These are phyloP conservation scores for Ilex paraguariensis DNA, from an alignment of 305 asterid genomes.

Conservation along the genomic window DNA sequence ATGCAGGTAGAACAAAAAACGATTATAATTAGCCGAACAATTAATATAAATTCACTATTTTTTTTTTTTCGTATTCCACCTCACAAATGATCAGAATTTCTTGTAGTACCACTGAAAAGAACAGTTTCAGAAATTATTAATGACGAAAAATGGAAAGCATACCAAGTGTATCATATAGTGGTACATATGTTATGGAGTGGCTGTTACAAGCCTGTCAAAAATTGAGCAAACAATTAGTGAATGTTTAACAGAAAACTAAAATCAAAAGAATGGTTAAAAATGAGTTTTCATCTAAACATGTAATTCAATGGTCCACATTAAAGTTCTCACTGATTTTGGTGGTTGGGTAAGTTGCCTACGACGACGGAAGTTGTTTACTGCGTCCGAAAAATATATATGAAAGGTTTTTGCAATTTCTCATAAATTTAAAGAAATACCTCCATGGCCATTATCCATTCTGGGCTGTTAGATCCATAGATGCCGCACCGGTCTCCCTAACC, in stretches of 20 bases:
- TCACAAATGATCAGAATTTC: no score
- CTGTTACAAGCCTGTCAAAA: conserved; percentile 74
- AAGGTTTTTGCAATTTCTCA: neutral
- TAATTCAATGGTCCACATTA: no score
- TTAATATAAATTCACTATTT: no score
- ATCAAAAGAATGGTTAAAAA: no score
- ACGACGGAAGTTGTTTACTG: no score
- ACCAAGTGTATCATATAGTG: conserved; percentile 89
- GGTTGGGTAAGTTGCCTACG: no score
- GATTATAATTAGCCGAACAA: neutral
- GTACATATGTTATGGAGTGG: conserved; percentile 75
- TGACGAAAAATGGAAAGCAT: conserved; percentile 15
- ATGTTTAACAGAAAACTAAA: no score
- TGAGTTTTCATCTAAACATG: no score
- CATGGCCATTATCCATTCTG: conserved; percentile 93
- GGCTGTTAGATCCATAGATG: conserved; percentile 79
- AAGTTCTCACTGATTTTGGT: no score
- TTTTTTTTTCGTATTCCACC: no score
- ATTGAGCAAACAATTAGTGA: conserved; percentile 8
- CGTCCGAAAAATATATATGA: no score
- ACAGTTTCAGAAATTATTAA: neutral
- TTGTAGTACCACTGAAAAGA: no score
- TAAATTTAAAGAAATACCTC: conserved; percentile 41
- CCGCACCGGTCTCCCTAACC: conserved; percentile 80
- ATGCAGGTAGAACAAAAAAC: conserved; percentile 4